These are phyloP conservation scores for Ophiostoma sp. DNA, from an alignment of 2,329 filamentous ascomycete genomes.

Conservation along the genomic window DNA sequence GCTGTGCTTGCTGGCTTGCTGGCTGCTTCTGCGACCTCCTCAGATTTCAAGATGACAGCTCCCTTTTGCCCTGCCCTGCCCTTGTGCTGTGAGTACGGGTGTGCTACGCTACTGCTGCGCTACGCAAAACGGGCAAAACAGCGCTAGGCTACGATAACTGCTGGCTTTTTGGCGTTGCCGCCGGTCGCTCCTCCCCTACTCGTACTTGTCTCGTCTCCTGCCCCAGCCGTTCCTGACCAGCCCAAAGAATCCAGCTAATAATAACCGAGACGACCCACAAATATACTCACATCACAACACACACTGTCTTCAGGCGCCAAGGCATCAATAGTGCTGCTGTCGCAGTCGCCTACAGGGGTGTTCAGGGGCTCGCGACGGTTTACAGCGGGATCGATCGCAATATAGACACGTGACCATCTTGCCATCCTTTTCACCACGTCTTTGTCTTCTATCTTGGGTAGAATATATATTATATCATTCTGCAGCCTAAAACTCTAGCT, in stretches of 20 bases:
- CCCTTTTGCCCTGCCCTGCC: background rate
- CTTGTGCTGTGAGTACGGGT: background rate
- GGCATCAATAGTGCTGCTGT: conserved; percentile 33
- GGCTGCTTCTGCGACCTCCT: background rate
- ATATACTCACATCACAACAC: conserved; percentile 31
- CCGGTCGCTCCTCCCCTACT: background rate
- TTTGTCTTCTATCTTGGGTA: background rate
- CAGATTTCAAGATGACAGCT: conserved; percentile 8
- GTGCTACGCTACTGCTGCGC: conserved; percentile 1
- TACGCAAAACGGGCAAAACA: background rate
- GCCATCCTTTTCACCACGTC: background rate
- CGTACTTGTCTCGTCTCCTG: background rate
- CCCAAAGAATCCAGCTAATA: background rate
- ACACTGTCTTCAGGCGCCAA: conserved; percentile 33
- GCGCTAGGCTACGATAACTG: background rate
- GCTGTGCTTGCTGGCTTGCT: background rate
- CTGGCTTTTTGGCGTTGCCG: background rate
- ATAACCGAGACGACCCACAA: background rate
- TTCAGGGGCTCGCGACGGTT: background rate
- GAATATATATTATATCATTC: background rate
- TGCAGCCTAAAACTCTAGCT: conserved; percentile 54
- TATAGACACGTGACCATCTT: conserved; percentile 17
- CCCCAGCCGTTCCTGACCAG: background rate
- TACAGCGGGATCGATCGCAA: background rate
- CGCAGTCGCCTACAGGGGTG: background rate